phyloP scores from a whole-genome alignment of 2,329 filamentous ascomycete genomes.

The Diaporthe velutina region DNA sequence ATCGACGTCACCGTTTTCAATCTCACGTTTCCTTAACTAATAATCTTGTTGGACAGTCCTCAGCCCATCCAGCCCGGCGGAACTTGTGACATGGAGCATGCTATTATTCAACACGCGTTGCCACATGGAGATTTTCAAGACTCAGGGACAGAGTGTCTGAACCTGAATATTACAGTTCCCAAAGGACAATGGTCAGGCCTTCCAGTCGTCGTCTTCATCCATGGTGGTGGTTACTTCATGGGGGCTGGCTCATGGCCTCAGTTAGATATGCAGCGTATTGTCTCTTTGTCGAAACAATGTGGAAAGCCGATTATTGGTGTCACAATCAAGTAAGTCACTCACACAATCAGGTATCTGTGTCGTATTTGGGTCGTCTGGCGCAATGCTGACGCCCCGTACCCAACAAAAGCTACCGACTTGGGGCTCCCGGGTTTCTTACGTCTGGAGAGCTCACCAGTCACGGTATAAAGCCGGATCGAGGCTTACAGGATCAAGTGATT shows the following conservation, averaged over 20 bases:
- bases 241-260: constrained; percentile 5
- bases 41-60: neutral
- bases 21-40: neutral
- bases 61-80: neutral
- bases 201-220: neutral
- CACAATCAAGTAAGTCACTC: neutral
- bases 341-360: neutral
- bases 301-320: neutral
- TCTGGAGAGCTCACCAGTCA: neutral
- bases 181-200: neutral
- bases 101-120: neutral
- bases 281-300: neutral
- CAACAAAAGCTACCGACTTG: neutral
- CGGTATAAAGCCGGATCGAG: neutral
- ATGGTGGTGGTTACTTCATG: neutral
- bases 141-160: neutral
- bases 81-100: constrained; percentile 4
- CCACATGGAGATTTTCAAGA: neutral
- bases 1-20: no score
- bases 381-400: neutral
- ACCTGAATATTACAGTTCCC: neutral
- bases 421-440: neutral
- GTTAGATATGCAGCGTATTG: neutral
- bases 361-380: no score
- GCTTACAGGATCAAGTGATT: neutral